Evolutionary conservation across 345 rosid species (phyloP), one percentile per base, ranked within the genome.

Genomic region (Citrus glauca): DNA sequence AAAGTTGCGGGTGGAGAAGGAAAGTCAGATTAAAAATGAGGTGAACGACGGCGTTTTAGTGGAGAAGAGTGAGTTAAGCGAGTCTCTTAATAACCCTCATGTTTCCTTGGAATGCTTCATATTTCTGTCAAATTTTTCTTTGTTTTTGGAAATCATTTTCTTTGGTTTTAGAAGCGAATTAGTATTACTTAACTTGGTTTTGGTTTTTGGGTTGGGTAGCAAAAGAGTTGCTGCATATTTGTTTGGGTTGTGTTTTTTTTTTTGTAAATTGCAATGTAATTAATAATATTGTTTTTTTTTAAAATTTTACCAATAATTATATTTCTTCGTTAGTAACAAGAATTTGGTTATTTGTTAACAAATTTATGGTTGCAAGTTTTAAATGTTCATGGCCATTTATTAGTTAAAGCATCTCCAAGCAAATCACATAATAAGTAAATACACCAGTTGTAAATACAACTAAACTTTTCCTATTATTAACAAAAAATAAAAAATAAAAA

Each of bases 81-180:
- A 87, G 77, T 81, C 89, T 73, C 68, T 89, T 37, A 93, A 88
- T 19, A 88, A 91, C 72, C 93, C 95, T 38, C 85, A 77, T n/a
- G 93, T 91, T 73, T 87, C 97, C 1, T 81, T 91, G 81, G 94
- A 92, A 77, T 90, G 97, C 82, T 94, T 92, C 86, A 94, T 94
- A 50, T 90, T 90, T 81, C 86, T 93, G 79, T 93, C 79, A 86
- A 45, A 77, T 42, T 28, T 62, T 48, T 69, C 73, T 61, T 37
- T n/a, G 25, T 57, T 30, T 38, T 35, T 55, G 71, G 69, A 77
- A 76, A 16, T 63, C 9, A 5, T 30, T 63, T 63, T 30, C 17
- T 30, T 30, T 38, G 6, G 27, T 19, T 74, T 62, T 7, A 22
- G 28, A 68, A 40, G 42, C 24, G 4, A 6, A 14, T 45, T 10